phyloP scores from a whole-genome alignment of 805 yeast genomes.

The Wickerhamomyces bovis region DNA sequence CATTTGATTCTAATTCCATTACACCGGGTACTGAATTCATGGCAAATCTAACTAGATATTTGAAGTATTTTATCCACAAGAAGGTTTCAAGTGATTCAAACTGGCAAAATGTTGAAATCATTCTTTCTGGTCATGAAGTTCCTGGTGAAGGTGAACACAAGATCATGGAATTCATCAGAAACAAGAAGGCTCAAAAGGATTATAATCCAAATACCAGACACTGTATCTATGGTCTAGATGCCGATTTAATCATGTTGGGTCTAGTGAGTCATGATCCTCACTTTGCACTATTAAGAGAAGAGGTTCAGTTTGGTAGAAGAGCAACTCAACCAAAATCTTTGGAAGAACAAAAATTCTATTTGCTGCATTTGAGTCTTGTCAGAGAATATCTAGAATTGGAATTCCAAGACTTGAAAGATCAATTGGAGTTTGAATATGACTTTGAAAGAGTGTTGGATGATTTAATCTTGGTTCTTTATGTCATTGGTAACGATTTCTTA shows the following conservation, averaged over 20 bases:
- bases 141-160: conserved; percentile 99
- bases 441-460: conserved; percentile 91
- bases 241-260: conserved; percentile 93
- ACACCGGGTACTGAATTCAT: conserved; percentile 99
- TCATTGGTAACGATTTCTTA: conserved; percentile 95
- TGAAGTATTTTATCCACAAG: conserved; percentile 89
- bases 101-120: conserved; percentile 85
- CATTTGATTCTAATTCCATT: conserved; percentile 87
- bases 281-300: conserved; percentile 89
- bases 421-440: conserved; percentile 59
- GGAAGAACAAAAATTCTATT: conserved; percentile 71
- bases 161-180: conserved; percentile 90
- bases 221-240: conserved; percentile 95
- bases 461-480: conserved; percentile 84
- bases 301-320: conserved; percentile 75
- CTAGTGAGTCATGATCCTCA: conserved; percentile 98
- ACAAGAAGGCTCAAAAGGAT: conserved; percentile 80
- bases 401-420: conserved; percentile 62
- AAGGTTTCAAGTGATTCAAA: conserved; percentile 87
- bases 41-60: conserved; percentile 78
- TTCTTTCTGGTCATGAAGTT: conserved; percentile 91
- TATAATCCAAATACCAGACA: conserved; percentile 93
- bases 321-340: conserved; percentile 40
- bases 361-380: conserved; percentile 79
- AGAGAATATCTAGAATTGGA: conserved; percentile 90